Evolutionary conservation across 129 eudicot genomes (phyloP).

Genomic region (Flaveria trinervia): DNA sequence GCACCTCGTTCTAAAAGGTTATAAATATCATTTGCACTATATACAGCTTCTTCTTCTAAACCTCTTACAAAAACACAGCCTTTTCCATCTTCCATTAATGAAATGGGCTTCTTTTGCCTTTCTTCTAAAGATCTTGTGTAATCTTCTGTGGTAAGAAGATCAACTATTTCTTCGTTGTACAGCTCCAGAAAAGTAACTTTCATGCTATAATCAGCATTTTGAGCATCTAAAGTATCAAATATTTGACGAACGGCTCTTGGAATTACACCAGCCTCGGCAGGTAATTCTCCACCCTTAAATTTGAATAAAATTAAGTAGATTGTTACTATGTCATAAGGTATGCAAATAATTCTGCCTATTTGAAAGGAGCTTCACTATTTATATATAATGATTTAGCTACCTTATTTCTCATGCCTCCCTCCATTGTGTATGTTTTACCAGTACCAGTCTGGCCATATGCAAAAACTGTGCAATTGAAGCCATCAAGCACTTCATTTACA

Average conservation of each 20-base stretch:
- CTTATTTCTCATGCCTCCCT: conserved; percentile 92
- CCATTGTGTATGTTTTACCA: conserved; percentile 91
- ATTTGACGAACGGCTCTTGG: conserved; percentile 91
- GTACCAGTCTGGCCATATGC: conserved; percentile 95
- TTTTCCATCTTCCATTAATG: conserved; percentile 88
- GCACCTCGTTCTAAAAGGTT: conserved; percentile 85
- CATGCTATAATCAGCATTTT: conserved; percentile 84
- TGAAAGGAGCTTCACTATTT: neutral
- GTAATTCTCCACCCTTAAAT: conserved; percentile 70
- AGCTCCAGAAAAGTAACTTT: conserved; percentile 87
- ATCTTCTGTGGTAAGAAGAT: conserved; percentile 72
- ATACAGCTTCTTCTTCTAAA: conserved; percentile 88
- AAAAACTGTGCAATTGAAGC: conserved; percentile 87
- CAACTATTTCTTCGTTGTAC: conserved; percentile 81
- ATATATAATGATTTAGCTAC: conserved; percentile 24
- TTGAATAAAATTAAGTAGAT: conserved; percentile 7
- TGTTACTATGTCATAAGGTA: conserved; percentile 3
- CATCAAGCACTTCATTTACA: conserved; percentile 78
- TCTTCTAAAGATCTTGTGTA: conserved; percentile 50
- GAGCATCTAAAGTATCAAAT: conserved; percentile 75
- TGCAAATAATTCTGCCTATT: neutral
- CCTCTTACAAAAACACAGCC: conserved; percentile 84
- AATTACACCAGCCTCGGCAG: conserved; percentile 89
- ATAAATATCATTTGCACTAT: conserved; percentile 85
- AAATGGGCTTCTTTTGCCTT: conserved; percentile 67